phyloP scores from a whole-genome alignment of 2,329 filamentous ascomycete genomes.

The Fusarium verrucosum region DNA sequence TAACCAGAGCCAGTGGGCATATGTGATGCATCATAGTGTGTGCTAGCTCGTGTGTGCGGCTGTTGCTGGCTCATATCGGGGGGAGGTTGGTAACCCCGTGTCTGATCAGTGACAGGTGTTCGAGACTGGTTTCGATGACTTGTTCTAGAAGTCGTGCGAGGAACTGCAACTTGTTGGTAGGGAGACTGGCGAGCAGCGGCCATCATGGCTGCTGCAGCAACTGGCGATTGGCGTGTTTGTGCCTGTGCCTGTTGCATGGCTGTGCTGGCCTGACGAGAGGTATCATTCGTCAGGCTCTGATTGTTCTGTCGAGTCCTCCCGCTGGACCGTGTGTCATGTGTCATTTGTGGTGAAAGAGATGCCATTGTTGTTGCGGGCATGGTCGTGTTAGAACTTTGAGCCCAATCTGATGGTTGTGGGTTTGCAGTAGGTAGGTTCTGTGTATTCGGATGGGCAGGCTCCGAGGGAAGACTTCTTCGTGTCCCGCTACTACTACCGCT shows the following conservation, averaged over 20 bases:
- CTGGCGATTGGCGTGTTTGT: conserved; percentile 44
- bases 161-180: conserved; percentile 40
- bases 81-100: conserved; percentile 32
- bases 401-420: conserved; percentile 27
- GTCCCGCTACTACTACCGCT: not conserved
- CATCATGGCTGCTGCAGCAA: conserved; percentile 44
- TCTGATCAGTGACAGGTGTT: conserved; percentile 42
- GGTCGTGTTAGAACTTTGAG: conserved; percentile 5
- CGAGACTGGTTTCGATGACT: conserved; percentile 48
- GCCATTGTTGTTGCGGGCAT: conserved; percentile 11
- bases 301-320: conserved; percentile 13
- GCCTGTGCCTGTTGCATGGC: conserved; percentile 37
- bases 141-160: conserved; percentile 49
- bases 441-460: conserved; percentile 4
- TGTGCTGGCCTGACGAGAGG: conserved; percentile 20
- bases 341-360: conserved; percentile 28
- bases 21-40: conserved; percentile 20
- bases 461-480: conserved; percentile 34
- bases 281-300: conserved; percentile 12
- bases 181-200: conserved; percentile 47
- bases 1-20: conserved; percentile 27
- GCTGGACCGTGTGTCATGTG: conserved; percentile 4
- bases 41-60: conserved; percentile 2
- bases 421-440: conserved; percentile 15
- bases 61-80: conserved; percentile 26